Evolutionary conservation across 495 filamentous ascomycete species (phyloP).

Genomic region (Aspergillus saccharolyticus): DNA sequence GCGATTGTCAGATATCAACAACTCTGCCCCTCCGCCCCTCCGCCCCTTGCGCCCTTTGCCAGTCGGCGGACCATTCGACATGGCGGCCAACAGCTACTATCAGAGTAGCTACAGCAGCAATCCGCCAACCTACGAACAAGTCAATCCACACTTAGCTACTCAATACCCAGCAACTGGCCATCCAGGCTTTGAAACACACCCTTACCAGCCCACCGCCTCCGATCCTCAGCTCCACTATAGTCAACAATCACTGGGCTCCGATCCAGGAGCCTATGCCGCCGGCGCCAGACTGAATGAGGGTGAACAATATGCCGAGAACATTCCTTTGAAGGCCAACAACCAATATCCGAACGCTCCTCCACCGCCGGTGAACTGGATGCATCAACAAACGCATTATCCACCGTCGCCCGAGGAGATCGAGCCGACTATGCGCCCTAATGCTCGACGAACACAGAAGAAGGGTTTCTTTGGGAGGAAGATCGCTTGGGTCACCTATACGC

Average conservation of each 20-base stretch:
- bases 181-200: constrained; percentile 24
- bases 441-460: constrained; percentile 30
- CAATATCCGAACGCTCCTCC: constrained; percentile 28
- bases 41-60: constrained; percentile 8
- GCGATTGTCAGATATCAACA: background rate
- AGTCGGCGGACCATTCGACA: constrained; percentile 33
- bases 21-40: background rate
- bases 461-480: constrained; percentile 57
- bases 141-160: constrained; percentile 27
- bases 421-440: constrained; percentile 12
- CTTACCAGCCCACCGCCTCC: constrained; percentile 25
- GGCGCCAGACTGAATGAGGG: constrained; percentile 33
- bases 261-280: constrained; percentile 27
- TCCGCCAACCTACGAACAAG: constrained; percentile 43
- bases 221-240: constrained; percentile 36
- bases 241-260: constrained; percentile 38
- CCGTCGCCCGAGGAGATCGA: constrained; percentile 29
- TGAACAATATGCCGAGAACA: constrained; percentile 49
- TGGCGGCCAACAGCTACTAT: constrained; percentile 85
- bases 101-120: constrained; percentile 44
- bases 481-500: constrained; percentile 76
- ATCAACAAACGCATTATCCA: constrained; percentile 40
- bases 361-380: constrained; percentile 31
- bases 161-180: constrained; percentile 27
- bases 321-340: constrained; percentile 40